These are phyloP conservation scores for Trichosporon sp. DNA, from an alignment of 1,284 basidiomycete genomes.

Conservation along the genomic window DNA sequence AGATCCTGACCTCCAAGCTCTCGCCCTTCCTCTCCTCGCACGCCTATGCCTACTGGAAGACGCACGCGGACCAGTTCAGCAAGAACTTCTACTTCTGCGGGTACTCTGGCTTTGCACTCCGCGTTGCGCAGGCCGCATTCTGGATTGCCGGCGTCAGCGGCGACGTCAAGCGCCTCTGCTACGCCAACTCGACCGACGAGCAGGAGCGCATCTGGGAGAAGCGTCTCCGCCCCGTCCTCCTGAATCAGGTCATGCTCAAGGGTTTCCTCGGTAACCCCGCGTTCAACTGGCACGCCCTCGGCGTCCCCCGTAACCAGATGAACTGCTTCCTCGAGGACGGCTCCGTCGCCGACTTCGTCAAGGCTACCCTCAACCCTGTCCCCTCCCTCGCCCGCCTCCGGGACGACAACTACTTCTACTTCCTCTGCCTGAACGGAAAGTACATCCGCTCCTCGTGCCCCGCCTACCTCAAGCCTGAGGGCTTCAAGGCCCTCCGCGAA, in stretches of 20 bases:
- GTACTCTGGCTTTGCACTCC: slow-evolving; percentile 72
- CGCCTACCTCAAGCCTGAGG: slow-evolving; percentile 68
- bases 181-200: slow-evolving; percentile 63
- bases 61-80: slow-evolving; percentile 67
- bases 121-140: slow-evolving; percentile 68
- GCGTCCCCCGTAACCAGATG: slow-evolving; percentile 75
- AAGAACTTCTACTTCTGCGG: slow-evolving; percentile 73
- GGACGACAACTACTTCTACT: slow-evolving; percentile 70
- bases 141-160: slow-evolving; percentile 64
- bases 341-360: slow-evolving; percentile 63
- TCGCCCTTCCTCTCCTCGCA: slow-evolving; percentile 71
- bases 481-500: slow-evolving; percentile 65
- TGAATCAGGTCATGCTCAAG: slow-evolving; percentile 67
- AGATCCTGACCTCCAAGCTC: slow-evolving; percentile 67
- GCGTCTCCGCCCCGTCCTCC: slow-evolving; percentile 66
- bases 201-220: slow-evolving; percentile 69
- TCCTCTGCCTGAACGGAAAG: slow-evolving; percentile 67
- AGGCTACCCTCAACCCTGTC: slow-evolving; percentile 69
- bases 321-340: slow-evolving; percentile 70
- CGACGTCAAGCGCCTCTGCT: slow-evolving; percentile 65
- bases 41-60: slow-evolving; percentile 65
- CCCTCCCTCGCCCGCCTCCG: slow-evolving; percentile 62
- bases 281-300: slow-evolving; percentile 82
- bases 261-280: slow-evolving; percentile 66
- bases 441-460: slow-evolving; percentile 74